A percentile compares a stretch with the other conserved stretches of the same genome.
Conservation (phyloP, 2,329 filamentous ascomycete genomes). For the Paraphoma sp. region DNA sequence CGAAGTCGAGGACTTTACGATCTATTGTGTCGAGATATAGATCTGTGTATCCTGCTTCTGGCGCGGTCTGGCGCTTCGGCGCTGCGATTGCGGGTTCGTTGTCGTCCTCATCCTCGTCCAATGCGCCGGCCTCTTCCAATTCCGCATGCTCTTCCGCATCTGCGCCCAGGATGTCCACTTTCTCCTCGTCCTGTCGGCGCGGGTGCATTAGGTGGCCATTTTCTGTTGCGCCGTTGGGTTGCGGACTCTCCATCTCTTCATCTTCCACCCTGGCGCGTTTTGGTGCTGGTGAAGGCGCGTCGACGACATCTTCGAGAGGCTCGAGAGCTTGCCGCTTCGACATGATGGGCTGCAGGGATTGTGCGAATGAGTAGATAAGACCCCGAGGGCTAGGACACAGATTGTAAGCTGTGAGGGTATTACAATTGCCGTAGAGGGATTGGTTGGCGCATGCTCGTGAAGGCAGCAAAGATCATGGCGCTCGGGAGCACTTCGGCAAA, state of each 20-base stretch:
- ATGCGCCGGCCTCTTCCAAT: conserved; percentile 44
- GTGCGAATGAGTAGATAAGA: background rate
- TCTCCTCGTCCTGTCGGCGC: conserved; percentile 31
- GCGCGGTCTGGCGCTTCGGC: conserved; percentile 74
- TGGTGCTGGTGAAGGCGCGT: conserved; percentile 54
- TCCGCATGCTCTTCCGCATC: conserved; percentile 46
- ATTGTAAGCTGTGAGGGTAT: background rate
- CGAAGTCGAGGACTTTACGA: conserved; percentile 91
- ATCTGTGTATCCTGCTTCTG: conserved; percentile 88
- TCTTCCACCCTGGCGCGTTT: conserved; percentile 57
- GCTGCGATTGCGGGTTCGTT: conserved; percentile 51
- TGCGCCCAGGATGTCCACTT: conserved; percentile 44
- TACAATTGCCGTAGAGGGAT: background rate
- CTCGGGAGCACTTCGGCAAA: conserved; percentile 26
- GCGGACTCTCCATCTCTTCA: conserved; percentile 43
- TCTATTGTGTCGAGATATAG: conserved; percentile 98
- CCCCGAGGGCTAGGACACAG: background rate
- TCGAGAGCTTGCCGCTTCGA: conserved; percentile 56
- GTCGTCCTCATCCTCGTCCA: conserved; percentile 39
- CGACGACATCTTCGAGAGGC: conserved; percentile 50
- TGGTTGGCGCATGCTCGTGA: too few relatives aligned
- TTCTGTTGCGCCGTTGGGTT: conserved; percentile 26
- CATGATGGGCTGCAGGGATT: conserved; percentile 38
- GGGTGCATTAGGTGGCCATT: conserved; percentile 42
- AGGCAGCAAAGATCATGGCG: conserved; percentile 28